phyloP scores from a whole-genome alignment of 2,329 filamentous ascomycete genomes.

The Leptographium lundbergii region DNA sequence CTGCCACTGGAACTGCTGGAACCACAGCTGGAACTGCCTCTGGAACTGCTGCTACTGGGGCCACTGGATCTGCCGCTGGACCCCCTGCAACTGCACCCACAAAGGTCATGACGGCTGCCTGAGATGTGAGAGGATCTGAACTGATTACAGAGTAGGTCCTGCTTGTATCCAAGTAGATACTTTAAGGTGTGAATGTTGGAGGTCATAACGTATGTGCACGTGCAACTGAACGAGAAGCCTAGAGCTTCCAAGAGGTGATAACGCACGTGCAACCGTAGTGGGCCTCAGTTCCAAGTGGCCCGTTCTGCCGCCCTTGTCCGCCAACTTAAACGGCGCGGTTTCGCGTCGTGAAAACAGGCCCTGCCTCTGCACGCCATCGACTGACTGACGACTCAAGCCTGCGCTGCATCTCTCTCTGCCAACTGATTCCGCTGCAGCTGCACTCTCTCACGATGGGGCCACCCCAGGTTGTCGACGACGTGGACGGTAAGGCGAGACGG shows the following conservation, averaged over 20 bases:
- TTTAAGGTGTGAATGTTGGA: too few species aligned
- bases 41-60: neutral
- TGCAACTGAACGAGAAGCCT: too few species aligned
- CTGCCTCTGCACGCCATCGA: neutral
- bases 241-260: too few species aligned
- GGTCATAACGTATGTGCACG: too few species aligned
- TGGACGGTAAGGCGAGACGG: slow-evolving; percentile 26
- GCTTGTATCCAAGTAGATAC: too few species aligned
- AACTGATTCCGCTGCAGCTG: neutral
- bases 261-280: too few species aligned
- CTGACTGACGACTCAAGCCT: neutral
- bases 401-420: too few species aligned
- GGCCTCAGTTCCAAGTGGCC: too few species aligned
- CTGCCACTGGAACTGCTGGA: too few species aligned
- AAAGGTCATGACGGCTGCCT: neutral
- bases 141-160: too few species aligned
- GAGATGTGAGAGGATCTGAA: too few species aligned
- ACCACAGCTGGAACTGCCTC: neutral
- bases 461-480: slow-evolving; percentile 33
- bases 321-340: slow-evolving; percentile 8
- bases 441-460: slow-evolving; percentile 27
- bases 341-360: neutral
- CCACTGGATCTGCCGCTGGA: neutral
- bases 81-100: too few species aligned
- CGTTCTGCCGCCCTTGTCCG: slow-evolving; percentile 4